These are phyloP conservation scores for Punctularia strigosozonata DNA, from an alignment of 768 basidiomycete species.

Conservation along the genomic window DNA sequence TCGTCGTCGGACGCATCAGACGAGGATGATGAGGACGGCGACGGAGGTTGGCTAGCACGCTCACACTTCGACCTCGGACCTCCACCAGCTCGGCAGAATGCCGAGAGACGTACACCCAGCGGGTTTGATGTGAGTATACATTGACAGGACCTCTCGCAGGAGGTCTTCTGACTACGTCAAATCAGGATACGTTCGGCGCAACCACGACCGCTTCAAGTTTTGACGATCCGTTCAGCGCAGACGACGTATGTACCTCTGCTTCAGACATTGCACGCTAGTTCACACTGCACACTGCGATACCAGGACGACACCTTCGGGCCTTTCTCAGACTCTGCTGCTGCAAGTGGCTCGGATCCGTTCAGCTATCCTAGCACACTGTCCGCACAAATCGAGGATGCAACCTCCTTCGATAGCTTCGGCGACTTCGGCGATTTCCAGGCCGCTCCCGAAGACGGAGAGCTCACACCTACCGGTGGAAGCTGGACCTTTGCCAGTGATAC, in stretches of 20 bases:
- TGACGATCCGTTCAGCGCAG: conserved; percentile 40
- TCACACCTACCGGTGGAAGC: conserved; percentile 56
- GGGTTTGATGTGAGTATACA: conserved; percentile 40
- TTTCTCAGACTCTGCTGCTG: conserved; percentile 55
- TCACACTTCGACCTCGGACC: conserved; percentile 51
- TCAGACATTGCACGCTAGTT: background rate
- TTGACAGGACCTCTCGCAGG: background rate
- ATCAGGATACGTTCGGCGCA: conserved; percentile 28
- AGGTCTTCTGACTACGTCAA: background rate
- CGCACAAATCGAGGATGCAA: conserved; percentile 53
- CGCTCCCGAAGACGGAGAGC: conserved; percentile 28
- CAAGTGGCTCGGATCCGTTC: conserved; percentile 41
- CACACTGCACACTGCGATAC: conserved; percentile 3
- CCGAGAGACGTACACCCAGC: conserved; percentile 28
- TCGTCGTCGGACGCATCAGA: conserved; percentile 31
- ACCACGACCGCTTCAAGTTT: conserved; percentile 31
- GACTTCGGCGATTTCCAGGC: conserved; percentile 75
- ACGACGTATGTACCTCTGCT: conserved; percentile 32
- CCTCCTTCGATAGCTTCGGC: conserved; percentile 49
- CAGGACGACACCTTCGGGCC: conserved; percentile 67
- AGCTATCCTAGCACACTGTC: conserved; percentile 36
- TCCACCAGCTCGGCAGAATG: conserved; percentile 32
- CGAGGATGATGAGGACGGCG: conserved; percentile 48
- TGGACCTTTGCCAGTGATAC: conserved; percentile 55
- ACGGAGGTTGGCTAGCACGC: conserved; percentile 70